phyloP scores from a whole-genome alignment of 2,329 filamentous ascomycete species.

The Arthroderma uncinatum region DNA sequence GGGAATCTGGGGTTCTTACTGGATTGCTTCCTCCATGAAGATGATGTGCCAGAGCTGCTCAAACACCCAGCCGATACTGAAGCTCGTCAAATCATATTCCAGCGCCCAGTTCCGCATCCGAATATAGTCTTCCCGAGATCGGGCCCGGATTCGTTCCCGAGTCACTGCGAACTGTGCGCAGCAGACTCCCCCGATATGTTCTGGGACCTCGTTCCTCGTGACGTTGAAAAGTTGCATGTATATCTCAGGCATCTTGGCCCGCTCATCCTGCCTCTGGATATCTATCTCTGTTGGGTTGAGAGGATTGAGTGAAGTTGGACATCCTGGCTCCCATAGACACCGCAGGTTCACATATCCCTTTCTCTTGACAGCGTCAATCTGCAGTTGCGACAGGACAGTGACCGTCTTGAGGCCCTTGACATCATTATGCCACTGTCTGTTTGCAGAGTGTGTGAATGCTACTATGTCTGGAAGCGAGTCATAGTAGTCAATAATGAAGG shows the following conservation, averaged over 20 bases:
- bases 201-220: conserved; percentile 25
- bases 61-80: conserved; percentile 48
- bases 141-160: conserved; percentile 35
- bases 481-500: conserved; percentile 33
- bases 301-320: conserved; percentile 42
- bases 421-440: conserved; percentile 41
- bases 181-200: conserved; percentile 40
- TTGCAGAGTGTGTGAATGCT: conserved; percentile 32
- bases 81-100: conserved; percentile 44
- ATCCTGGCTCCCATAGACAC: conserved; percentile 43
- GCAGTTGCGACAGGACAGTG: conserved; percentile 39
- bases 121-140: conserved; percentile 43
- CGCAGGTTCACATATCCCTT: conserved; percentile 46
- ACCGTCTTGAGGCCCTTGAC: conserved; percentile 43
- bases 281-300: conserved; percentile 33
- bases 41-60: conserved; percentile 57
- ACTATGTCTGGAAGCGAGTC: conserved; percentile 31
- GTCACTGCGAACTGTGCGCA: conserved; percentile 47
- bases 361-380: conserved; percentile 38
- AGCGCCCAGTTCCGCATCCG: conserved; percentile 50
- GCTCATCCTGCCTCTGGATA: conserved; percentile 25
- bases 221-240: conserved; percentile 41
- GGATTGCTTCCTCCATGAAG: conserved; percentile 34
- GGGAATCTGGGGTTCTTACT: conserved; percentile 21
- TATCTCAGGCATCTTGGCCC: conserved; percentile 40